phyloP scores from a whole-genome alignment of 768 basidiomycete genomes.

The Boletus edulis region DNA sequence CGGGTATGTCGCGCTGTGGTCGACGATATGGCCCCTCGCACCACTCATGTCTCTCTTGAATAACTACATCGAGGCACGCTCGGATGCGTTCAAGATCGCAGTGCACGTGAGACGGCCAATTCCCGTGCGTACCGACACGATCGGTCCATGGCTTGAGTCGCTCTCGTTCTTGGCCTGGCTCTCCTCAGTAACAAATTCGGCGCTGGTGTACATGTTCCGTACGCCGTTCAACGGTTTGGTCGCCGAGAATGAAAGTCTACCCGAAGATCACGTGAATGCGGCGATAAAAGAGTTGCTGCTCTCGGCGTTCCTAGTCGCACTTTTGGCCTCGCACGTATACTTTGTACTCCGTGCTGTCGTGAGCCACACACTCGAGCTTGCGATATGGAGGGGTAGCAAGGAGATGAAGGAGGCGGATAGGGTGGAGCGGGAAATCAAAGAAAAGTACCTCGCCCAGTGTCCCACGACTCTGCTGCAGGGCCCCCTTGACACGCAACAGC shows the following conservation, averaged over 20 bases:
- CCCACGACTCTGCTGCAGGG: constrained; percentile 4
- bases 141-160: constrained; percentile 92
- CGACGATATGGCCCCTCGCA: constrained; percentile 90
- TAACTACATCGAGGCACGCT: constrained; percentile 88
- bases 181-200: constrained; percentile 81
- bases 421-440: constrained; percentile 54
- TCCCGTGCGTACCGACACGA: constrained; percentile 83
- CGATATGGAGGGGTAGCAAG: constrained; percentile 72
- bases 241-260: not conserved
- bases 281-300: constrained; percentile 53
- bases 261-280: constrained; percentile 21
- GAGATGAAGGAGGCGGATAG: constrained; percentile 60
- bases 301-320: constrained; percentile 68
- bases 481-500: not conserved
- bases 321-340: constrained; percentile 87
- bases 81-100: constrained; percentile 94
- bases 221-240: constrained; percentile 33
- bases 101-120: constrained; percentile 82
- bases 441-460: constrained; percentile 34
- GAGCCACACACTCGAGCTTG: constrained; percentile 66
- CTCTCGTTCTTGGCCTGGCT: constrained; percentile 90
- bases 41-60: constrained; percentile 88
- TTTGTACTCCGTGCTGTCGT: constrained; percentile 61
- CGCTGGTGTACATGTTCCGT: constrained; percentile 88
- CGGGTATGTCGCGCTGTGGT: constrained; percentile 91